A percentile compares a stretch with the other conserved stretches of the same genome.
Evolutionary conservation across 1,284 basidiomycete genomes (phyloP).

Genomic region (Rhodotorula sp.): DNA sequence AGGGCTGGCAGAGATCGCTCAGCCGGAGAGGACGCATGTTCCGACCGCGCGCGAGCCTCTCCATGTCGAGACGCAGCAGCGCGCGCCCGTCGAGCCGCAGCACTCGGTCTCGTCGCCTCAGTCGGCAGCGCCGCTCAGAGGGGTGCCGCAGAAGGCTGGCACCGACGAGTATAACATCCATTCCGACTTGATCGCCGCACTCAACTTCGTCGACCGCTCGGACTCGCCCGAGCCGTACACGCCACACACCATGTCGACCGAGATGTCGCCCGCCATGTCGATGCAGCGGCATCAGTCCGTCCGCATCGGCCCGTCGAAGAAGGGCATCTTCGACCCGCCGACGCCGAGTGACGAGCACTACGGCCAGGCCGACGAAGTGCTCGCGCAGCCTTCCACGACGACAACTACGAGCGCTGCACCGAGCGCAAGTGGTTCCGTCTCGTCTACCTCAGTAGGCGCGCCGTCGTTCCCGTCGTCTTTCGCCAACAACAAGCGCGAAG

Average conservation of each 20-base stretch:
- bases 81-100: not conserved
- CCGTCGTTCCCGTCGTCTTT: constrained; percentile 37
- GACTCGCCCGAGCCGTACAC: constrained; percentile 19
- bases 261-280: constrained; percentile 17
- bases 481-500: constrained; percentile 41
- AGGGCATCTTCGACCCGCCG: constrained; percentile 4
- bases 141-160: not conserved
- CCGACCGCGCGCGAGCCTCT: not conserved
- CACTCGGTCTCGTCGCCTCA: not conserved
- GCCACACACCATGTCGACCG: constrained; percentile 18
- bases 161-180: constrained; percentile 32
- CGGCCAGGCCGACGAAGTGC: not conserved
- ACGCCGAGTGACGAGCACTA: constrained; percentile 29
- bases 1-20: too few species aligned
- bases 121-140: too few species aligned
- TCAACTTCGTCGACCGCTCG: constrained; percentile 37
- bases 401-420: not conserved
- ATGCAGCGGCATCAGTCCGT: not conserved
- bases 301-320: constrained; percentile 32
- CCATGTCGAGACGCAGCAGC: not conserved
- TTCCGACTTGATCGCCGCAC: constrained; percentile 34
- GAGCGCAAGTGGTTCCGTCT: not conserved
- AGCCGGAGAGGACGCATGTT: too few species aligned
- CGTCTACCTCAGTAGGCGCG: not conserved
- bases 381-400: too few species aligned